Evolutionary conservation across 2,329 filamentous ascomycete genomes (phyloP).

Genomic region (Gnomoniopsis sp.): DNA sequence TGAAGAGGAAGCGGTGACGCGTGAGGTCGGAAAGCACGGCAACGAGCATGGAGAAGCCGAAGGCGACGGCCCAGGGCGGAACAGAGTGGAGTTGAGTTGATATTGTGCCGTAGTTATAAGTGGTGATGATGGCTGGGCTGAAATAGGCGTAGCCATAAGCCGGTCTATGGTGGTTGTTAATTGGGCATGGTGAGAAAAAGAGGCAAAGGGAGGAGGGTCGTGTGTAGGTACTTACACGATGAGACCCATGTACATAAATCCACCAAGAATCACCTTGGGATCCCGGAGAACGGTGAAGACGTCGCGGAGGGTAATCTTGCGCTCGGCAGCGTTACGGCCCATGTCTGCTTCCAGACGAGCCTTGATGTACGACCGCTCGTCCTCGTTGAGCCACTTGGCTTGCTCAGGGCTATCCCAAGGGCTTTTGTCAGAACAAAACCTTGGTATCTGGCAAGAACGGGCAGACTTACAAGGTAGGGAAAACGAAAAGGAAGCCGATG

Average conservation of each 20-base stretch:
- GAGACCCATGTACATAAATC: slow-evolving; percentile 78
- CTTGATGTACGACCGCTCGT: slow-evolving; percentile 65
- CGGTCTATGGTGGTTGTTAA: slow-evolving; percentile 46
- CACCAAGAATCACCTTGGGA: slow-evolving; percentile 69
- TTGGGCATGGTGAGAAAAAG: background rate
- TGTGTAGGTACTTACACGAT: background rate
- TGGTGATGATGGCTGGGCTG: slow-evolving; percentile 66
- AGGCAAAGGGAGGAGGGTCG: background rate
- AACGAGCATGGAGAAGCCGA: slow-evolving; percentile 72
- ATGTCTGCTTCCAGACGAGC: slow-evolving; percentile 66
- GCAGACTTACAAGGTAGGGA: slow-evolving; percentile 61
- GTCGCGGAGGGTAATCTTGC: slow-evolving; percentile 56
- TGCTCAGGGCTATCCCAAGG: slow-evolving; percentile 54
- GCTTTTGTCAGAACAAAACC: slow-evolving; percentile 1
- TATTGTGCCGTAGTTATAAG: slow-evolving; percentile 60
- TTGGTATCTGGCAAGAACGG: background rate
- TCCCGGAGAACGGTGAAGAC: slow-evolving; percentile 66
- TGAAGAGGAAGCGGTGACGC: slow-evolving; percentile 72
- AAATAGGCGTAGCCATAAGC: slow-evolving; percentile 80
- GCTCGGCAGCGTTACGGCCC: slow-evolving; percentile 62
- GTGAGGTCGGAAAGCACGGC: slow-evolving; percentile 69
- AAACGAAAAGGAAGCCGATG: slow-evolving; percentile 62
- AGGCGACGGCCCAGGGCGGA: slow-evolving; percentile 64
- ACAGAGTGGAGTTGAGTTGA: slow-evolving; percentile 57
- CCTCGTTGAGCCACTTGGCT: slow-evolving; percentile 66